Evolutionary conservation across 2,329 filamentous ascomycete species (phyloP).

Genomic region (Thielaviopsis musarum): DNA sequence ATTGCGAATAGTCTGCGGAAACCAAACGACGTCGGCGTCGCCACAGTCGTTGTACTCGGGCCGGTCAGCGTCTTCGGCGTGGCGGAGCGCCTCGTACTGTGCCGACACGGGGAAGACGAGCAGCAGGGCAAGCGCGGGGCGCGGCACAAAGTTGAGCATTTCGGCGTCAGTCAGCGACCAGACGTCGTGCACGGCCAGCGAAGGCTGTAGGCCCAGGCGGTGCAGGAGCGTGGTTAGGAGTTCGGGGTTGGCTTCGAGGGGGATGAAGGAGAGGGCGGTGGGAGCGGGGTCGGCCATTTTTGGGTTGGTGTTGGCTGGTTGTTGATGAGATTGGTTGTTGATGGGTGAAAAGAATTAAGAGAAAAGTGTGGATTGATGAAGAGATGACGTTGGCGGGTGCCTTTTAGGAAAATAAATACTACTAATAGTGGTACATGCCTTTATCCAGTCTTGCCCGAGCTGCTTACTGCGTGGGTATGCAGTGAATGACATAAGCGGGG

Average conservation of each 20-base stretch:
- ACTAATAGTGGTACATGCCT: not conserved
- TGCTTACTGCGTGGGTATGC: no score
- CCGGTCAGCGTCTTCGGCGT: constrained; percentile 50
- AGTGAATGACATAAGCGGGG: not conserved
- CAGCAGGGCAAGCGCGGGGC: constrained; percentile 73
- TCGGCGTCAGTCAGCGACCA: constrained; percentile 78
- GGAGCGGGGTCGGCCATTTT: constrained; percentile 4
- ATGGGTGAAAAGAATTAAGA: not conserved
- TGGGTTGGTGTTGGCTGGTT: not conserved
- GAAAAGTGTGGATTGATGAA: not conserved
- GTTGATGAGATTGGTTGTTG: not conserved
- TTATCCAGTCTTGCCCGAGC: not conserved
- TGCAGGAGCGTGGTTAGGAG: constrained; percentile 74
- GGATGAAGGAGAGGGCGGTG: constrained; percentile 28
- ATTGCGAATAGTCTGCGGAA: constrained; percentile 85
- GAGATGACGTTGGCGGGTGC: no score
- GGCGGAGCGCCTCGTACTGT: constrained; percentile 61
- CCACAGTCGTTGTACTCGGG: constrained; percentile 53
- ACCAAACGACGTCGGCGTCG: constrained; percentile 67
- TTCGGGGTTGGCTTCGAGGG: constrained; percentile 62
- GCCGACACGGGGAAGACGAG: constrained; percentile 79
- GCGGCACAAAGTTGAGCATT: constrained; percentile 71
- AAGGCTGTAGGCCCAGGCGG: constrained; percentile 65
- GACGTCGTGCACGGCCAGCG: constrained; percentile 73
- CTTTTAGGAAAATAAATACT: not conserved